Evolutionary conservation across 1,139 yeast genomes (phyloP), one percentile per base, ranked within the genome.

Genomic region (Ogataea hybrid): DNA sequence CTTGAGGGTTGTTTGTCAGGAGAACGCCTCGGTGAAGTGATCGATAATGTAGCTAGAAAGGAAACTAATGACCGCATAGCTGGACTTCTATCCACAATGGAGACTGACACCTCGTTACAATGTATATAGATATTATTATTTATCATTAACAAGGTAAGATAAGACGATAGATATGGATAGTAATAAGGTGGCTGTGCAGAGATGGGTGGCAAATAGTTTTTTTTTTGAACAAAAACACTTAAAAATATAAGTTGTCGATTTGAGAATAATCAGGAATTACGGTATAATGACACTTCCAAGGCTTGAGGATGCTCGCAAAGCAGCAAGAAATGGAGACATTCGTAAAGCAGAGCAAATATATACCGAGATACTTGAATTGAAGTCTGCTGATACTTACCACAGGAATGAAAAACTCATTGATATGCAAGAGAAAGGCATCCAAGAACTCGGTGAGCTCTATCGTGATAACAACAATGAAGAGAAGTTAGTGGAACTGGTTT

Each of bases 1-100:
- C 66, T 92, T n/a, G 81, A 75, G 3, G 94, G 89, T 2, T 79
- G 90, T 46, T 72, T 90, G 81, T 70, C 70, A 7, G 97, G 97
- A 2, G 71, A 71, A 41, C 71, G 74, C 51, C 65, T 92, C 43
- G 87, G 78, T 48, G 84, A 79, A 33, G 62, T 87, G 5, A 73
- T 81, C 2, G 79, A 77, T 31, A 77, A 71, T 7, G 70, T 79
- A 51, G 73, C 69, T 30, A 64, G 65, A 39, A 64, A 68, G 50
- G 79, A 78, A 43, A 66, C 72, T 7, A 73, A 71, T 17, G 67
- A 68, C 42, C 65, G 70, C 32, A 65, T 81, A 4, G 63, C 67
- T 40, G 63, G 62, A 16, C 56, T 76, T 39, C 53, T 68, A 6
- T 50, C 50, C 27, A 53, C 59, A 18, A 43, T 49, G 15, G 46